These are phyloP conservation scores for Phaeotremella fagi DNA, from an alignment of 768 basidiomycete species.

Conservation along the genomic window DNA sequence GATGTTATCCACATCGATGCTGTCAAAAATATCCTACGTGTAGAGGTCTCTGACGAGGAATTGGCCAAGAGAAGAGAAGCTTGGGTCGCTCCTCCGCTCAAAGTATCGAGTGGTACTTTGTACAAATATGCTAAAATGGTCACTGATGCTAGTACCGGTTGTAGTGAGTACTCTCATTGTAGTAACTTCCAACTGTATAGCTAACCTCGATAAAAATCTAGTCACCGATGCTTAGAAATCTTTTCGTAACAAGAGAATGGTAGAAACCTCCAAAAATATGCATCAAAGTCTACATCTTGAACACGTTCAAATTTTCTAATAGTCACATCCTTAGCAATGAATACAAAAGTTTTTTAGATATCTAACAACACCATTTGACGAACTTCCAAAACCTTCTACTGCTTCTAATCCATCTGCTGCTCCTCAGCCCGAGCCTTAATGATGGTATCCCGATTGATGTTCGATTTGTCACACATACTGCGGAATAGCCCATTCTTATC, in stretches of 20 bases:
- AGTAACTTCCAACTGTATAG: too few relatives aligned
- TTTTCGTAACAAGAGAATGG: too few relatives aligned
- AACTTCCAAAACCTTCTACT: too few relatives aligned
- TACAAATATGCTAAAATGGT: constrained; percentile 84
- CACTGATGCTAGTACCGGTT: constrained; percentile 85
- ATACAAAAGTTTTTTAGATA: too few relatives aligned
- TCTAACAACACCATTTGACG: too few relatives aligned
- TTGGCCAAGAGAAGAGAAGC: constrained; percentile 63
- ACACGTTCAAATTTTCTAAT: too few relatives aligned
- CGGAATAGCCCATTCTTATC: constrained; percentile 65
- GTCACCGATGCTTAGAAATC: constrained; percentile 17
- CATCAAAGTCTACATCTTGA: too few relatives aligned
- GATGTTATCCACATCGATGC: constrained; percentile 54
- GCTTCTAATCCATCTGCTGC: too few relatives aligned
- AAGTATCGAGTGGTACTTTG: constrained; percentile 49
- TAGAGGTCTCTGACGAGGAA: constrained; percentile 70
- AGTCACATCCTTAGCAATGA: too few relatives aligned
- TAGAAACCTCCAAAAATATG: too few relatives aligned
- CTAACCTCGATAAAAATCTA: neutral
- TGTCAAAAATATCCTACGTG: constrained; percentile 38
- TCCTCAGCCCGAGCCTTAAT: constrained; percentile 35
- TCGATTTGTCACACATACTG: constrained; percentile 76
- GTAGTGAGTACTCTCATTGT: constrained; percentile 54
- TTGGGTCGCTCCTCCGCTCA: constrained; percentile 83
- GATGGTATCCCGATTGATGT: constrained; percentile 69